A percentile compares a stretch with the other conserved stretches of the same genome.
phyloP scores from a whole-genome alignment of 495 filamentous ascomycete species.

The Jackrogersella minutella region DNA sequence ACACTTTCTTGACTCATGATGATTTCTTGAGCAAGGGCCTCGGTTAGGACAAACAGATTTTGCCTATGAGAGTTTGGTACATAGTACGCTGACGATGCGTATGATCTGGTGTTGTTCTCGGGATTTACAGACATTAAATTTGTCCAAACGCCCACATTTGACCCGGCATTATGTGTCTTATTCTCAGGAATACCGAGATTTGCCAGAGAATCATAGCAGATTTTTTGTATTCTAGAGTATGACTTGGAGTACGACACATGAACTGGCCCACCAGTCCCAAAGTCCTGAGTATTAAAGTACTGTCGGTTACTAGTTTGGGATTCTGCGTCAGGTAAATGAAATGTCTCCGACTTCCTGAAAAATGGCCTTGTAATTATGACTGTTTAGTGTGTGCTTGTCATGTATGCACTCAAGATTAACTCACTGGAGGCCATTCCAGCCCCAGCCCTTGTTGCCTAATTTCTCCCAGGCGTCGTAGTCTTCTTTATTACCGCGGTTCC shows the following conservation, averaged over 20 bases:
- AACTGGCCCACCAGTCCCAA: neutral
- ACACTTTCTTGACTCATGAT: neutral
- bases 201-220: neutral
- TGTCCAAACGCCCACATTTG: slow-evolving; percentile 5
- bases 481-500: slow-evolving; percentile 9
- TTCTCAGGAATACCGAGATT: neutral
- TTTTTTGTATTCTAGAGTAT: neutral
- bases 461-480: slow-evolving; percentile 15
- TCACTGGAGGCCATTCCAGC: neutral
- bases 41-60: neutral
- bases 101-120: neutral
- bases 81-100: neutral
- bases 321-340: neutral
- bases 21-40: slow-evolving; percentile 1
- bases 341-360: neutral
- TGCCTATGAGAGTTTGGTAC: neutral
- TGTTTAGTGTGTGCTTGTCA: neutral
- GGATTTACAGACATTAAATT: neutral
- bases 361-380: neutral
- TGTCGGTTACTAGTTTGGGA: neutral
- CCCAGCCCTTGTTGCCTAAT: slow-evolving; percentile 14
- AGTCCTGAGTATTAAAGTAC: neutral
- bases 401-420: neutral
- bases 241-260: neutral
- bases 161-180: neutral